Evolutionary conservation across 805 yeast genomes (phyloP).

Genomic region (Saccharomycopsis amapae): DNA sequence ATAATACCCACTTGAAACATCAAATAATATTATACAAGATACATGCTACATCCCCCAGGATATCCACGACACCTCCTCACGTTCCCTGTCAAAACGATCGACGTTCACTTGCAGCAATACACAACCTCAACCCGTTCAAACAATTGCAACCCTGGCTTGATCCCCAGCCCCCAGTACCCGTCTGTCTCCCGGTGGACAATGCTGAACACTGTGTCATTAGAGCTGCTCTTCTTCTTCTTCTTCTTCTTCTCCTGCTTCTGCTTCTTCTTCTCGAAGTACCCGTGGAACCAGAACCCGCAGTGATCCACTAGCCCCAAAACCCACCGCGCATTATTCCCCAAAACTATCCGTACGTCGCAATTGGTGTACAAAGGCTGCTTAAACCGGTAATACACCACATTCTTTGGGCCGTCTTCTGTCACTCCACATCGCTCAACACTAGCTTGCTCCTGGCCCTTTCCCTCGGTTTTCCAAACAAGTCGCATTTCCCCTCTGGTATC

Average conservation of each 20-base stretch:
- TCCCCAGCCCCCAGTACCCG: slow-evolving; percentile 57
- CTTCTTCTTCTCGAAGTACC: neutral
- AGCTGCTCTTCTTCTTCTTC: no score
- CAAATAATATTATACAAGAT: no score
- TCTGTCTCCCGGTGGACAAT: slow-evolving; percentile 60
- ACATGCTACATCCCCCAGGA: no score
- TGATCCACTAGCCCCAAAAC: no score
- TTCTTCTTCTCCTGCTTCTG: neutral
- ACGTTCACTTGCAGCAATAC: neutral
- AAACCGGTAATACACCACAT: no score
- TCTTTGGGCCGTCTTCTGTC: neutral
- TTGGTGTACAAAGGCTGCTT: neutral
- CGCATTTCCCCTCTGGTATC: neutral
- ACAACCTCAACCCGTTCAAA: slow-evolving; percentile 44
- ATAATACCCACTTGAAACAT: no score
- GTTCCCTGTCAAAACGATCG: neutral
- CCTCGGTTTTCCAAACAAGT: neutral
- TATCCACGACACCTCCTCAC: no score
- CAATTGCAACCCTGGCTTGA: slow-evolving; percentile 40
- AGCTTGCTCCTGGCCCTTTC: neutral
- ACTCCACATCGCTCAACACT: neutral
- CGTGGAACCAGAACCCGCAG: slow-evolving; percentile 15
- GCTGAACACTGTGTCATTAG: no score
- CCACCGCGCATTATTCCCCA: slow-evolving; percentile 1
- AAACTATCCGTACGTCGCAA: neutral